A percentile compares a stretch with the other conserved stretches of the same genome.
phyloP scores from a whole-genome alignment of 306 rosid genomes.

The Inga oerstediana region DNA sequence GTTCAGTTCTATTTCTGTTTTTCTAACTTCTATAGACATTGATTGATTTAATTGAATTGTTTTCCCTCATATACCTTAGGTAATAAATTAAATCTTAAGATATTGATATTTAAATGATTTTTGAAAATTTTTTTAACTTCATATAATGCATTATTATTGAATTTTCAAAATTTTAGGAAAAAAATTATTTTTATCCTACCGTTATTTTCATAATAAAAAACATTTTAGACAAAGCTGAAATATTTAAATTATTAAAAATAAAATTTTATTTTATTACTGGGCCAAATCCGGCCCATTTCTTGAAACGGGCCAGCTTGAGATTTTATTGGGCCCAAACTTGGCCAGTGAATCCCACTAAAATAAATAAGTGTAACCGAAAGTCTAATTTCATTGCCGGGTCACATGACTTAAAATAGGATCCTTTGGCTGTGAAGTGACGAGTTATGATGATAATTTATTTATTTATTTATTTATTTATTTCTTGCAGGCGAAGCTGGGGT shows the following conservation, averaged over 20 bases:
- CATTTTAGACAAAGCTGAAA: too few relatives aligned
- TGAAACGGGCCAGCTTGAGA: neutral
- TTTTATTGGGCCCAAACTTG: neutral
- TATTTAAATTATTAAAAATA: too few relatives aligned
- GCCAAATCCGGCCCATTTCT: neutral
- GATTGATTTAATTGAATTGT: neutral
- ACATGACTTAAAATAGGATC: neutral
- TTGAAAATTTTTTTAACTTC: too few relatives aligned
- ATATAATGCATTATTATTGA: too few relatives aligned
- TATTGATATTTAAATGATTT: too few relatives aligned
- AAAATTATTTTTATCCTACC: too few relatives aligned
- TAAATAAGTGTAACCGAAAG: neutral
- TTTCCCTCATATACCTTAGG: neutral
- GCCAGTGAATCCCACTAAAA: neutral
- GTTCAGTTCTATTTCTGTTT: neutral
- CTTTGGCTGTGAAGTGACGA: too few relatives aligned
- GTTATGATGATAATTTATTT: too few relatives aligned
- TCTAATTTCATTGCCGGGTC: neutral
- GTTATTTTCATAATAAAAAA: too few relatives aligned
- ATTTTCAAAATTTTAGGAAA: too few relatives aligned
- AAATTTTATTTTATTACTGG: neutral
- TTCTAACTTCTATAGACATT: neutral
- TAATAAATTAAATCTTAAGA: neutral
- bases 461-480: too few relatives aligned
- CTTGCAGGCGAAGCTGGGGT: neutral